Evolutionary conservation across 257 asterid species (phyloP), one percentile per base, ranked within the genome.

Genomic region (Asclepias syriaca): DNA sequence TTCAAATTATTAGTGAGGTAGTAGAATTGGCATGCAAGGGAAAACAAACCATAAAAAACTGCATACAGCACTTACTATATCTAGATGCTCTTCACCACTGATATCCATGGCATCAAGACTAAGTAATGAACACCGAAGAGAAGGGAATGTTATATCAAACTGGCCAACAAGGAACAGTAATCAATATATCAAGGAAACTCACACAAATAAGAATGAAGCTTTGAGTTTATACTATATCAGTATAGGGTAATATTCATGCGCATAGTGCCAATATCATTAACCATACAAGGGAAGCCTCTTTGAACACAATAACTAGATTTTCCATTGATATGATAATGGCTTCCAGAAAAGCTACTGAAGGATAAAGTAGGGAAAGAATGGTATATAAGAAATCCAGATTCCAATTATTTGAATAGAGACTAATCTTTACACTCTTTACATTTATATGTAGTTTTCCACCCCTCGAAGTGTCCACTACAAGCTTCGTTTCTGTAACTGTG

Each of bases 51-150:
- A 53, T 55, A 43, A 65, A 65, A 68, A 54, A 69, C 32, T 65
- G 66, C 63, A 74, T 71, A 76, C 61, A 74, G 51, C 48, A 74
- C 96, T 73, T 87, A 95, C 99, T 77, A 95, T 95, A 86, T 95
- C 86, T 50, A 86, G 77, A 83, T 95, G 99, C 77, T 88, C 94
- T 87, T 92, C 99, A 78, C 98, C 99, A 40, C 98, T 95, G 81
- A 95, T 92, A 87, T 95, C 99, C 92, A 89, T 87, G 85, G 99
- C 91, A 82, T 95, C 99, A 71, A 95, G 82, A 82, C 98, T 95
- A 77, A 95, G 87, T 84, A 95, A 72, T 19, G 99, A 75, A 81
- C 99, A 95, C 71, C 96, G 98, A 75, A 89, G 63, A 54, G 85
- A 78, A 49, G 97, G 97, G 89, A 95, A 92, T 45, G 96, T 90